Conservation (phyloP, 2,329 filamentous ascomycete species). For the Alternaria sp. region DNA sequence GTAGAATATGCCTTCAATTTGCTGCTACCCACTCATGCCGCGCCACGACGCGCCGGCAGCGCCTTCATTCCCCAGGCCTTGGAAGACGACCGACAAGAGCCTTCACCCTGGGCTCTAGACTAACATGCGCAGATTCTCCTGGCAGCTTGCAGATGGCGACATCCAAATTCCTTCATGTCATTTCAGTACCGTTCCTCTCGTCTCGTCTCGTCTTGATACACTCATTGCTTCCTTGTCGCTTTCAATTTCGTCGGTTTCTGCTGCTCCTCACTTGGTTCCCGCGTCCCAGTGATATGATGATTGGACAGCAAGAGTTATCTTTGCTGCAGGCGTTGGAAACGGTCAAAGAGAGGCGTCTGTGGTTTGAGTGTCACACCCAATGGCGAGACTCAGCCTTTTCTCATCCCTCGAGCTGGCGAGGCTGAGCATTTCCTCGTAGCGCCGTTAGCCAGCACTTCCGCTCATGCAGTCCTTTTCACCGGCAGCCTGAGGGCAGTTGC, state of each 20-base stretch:
- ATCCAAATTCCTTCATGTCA: neutral
- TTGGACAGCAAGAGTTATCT: neutral
- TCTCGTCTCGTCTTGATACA: neutral
- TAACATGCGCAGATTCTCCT: neutral
- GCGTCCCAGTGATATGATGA: neutral
- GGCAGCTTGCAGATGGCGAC: neutral
- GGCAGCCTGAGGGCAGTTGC: neutral
- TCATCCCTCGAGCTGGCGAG: neutral
- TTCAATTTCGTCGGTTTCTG: neutral
- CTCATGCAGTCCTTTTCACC: conserved; percentile 1
- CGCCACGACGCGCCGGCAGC: neutral
- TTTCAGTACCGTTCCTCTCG: neutral
- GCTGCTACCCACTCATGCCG: neutral
- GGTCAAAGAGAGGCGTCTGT: neutral
- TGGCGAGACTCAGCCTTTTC: neutral
- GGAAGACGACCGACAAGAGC: neutral
- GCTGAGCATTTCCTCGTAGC: neutral
- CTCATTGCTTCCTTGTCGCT: neutral
- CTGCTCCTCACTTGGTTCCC: neutral
- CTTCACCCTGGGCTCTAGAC: neutral
- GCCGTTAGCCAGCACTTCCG: neutral
- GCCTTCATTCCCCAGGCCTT: neutral
- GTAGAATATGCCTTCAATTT: neutral
- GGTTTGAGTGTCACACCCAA: neutral
- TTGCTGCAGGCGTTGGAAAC: neutral